Conservation (phyloP, 2,329 filamentous ascomycete species). For the Keithomyces neogunnii region DNA sequence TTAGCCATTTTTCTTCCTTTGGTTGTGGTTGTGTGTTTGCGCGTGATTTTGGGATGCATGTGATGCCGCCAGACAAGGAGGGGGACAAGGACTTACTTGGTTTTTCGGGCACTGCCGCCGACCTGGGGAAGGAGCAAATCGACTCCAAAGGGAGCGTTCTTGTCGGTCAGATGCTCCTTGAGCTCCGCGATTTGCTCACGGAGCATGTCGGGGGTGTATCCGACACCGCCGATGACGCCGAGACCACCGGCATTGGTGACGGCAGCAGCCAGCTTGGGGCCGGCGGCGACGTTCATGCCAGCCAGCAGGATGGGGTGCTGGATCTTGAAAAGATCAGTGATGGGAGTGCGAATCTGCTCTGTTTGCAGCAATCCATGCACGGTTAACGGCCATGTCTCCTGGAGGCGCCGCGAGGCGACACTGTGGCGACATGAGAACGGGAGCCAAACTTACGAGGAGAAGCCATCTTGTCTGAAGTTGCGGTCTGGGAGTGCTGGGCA, state of each 20-base stretch:
- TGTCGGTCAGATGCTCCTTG: slow-evolving; percentile 78
- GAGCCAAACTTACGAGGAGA: slow-evolving; percentile 11
- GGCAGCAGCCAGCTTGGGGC: slow-evolving; percentile 89
- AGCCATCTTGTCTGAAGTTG: slow-evolving; percentile 6
- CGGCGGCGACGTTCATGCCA: slow-evolving; percentile 98
- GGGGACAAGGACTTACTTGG: slow-evolving; percentile 51
- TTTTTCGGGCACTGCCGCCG: slow-evolving; percentile 88
- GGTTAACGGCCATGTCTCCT: neutral
- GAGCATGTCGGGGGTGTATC: slow-evolving; percentile 97
- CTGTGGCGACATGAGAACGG: neutral
- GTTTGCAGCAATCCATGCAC: neutral
- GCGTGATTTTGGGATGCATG: neutral
- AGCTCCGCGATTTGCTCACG: slow-evolving; percentile 90
- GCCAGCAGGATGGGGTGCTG: slow-evolving; percentile 92
- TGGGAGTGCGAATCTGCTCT: slow-evolving; percentile 68
- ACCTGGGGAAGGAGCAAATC: slow-evolving; percentile 92
- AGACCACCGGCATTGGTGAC: slow-evolving; percentile 96
- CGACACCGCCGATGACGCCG: slow-evolving; percentile 90
- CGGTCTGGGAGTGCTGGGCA: neutral
- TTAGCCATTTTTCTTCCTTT: neutral
- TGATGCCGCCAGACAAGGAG: neutral
- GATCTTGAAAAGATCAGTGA: slow-evolving; percentile 96
- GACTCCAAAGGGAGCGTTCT: slow-evolving; percentile 92
- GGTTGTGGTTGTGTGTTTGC: neutral
- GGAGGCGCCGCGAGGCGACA: neutral